Conservation (phyloP, 495 filamentous ascomycete species). For the Penicillium arizonense region DNA sequence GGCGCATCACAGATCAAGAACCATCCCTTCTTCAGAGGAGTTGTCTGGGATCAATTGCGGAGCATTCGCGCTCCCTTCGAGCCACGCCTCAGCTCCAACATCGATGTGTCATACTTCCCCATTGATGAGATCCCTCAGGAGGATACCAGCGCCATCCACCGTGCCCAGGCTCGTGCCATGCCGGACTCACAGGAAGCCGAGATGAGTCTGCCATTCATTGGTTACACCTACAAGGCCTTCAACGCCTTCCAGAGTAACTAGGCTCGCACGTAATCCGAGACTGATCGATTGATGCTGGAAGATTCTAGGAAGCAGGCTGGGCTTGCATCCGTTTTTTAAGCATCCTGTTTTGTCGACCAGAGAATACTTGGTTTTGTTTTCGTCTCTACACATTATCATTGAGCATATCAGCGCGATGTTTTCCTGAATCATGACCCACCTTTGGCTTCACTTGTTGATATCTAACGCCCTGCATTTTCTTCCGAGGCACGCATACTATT, state of each 20-base stretch:
- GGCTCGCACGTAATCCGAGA: constrained; percentile 6
- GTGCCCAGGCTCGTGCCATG: constrained; percentile 61
- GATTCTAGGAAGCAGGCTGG: constrained; percentile 30
- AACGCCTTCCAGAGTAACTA: constrained; percentile 65
- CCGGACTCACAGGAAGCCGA: constrained; percentile 69
- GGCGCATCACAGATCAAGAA: constrained; percentile 85
- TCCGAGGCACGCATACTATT: constrained; percentile 18
- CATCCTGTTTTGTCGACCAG: neutral
- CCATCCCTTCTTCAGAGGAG: constrained; percentile 94
- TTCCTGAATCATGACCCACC: constrained; percentile 35
- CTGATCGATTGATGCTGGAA: neutral
- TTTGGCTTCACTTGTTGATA: constrained; percentile 24
- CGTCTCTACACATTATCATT: constrained; percentile 28
- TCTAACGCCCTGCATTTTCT: constrained; percentile 27
- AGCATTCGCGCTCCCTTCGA: constrained; percentile 94
- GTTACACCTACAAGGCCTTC: constrained; percentile 98
- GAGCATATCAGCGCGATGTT: constrained; percentile 45
- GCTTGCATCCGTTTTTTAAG: constrained; percentile 35
- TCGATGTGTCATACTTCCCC: constrained; percentile 98
- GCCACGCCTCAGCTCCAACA: constrained; percentile 83
- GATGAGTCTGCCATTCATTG: constrained; percentile 95
- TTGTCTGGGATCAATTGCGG: constrained; percentile 88
- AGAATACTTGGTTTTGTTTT: constrained; percentile 16
- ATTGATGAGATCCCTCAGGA: constrained; percentile 96
- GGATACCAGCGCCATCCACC: constrained; percentile 70